Percentiles rank a stretch among this genome's conserved stretches.
phyloP scores from a whole-genome alignment of 1,284 basidiomycete genomes.

The Ceratobasidium sp. region DNA sequence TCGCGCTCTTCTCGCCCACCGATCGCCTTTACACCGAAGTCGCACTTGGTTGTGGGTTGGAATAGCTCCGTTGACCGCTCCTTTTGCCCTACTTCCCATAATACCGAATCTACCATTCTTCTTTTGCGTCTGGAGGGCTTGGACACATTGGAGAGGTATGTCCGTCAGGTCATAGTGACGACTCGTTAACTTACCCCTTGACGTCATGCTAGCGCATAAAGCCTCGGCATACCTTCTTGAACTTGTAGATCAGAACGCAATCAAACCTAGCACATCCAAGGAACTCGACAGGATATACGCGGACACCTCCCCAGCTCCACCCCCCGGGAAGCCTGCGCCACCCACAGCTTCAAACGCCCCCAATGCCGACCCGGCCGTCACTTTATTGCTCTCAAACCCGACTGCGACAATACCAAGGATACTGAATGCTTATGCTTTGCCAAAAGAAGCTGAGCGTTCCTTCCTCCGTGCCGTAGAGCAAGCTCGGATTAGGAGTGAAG shows the following conservation, averaged over 20 bases:
- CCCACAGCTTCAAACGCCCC: neutral
- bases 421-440: slow-evolving; percentile 16
- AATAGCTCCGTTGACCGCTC: slow-evolving; percentile 74
- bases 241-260: slow-evolving; percentile 67
- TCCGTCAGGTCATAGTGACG: neutral
- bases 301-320: slow-evolving; percentile 54
- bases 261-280: slow-evolving; percentile 67
- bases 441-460: slow-evolving; percentile 45
- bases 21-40: slow-evolving; percentile 71
- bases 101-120: slow-evolving; percentile 87
- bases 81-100: slow-evolving; percentile 78
- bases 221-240: slow-evolving; percentile 75
- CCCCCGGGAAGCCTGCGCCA: slow-evolving; percentile 45
- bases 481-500: slow-evolving; percentile 42
- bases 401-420: slow-evolving; percentile 38
- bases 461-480: slow-evolving; percentile 50
- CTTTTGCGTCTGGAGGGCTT: slow-evolving; percentile 84
- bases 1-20: slow-evolving; percentile 63
- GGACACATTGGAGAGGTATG: slow-evolving; percentile 82
- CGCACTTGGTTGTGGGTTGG: slow-evolving; percentile 75
- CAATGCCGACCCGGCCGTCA: slow-evolving; percentile 35
- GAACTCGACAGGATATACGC: slow-evolving; percentile 71
- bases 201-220: slow-evolving; percentile 68
- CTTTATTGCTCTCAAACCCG: slow-evolving; percentile 39
- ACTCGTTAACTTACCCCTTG: neutral